A percentile compares a stretch with the other conserved stretches of the same genome.
Evolutionary conservation across 179 eudicot species (phyloP).

Genomic region (Camellia oleifera): DNA sequence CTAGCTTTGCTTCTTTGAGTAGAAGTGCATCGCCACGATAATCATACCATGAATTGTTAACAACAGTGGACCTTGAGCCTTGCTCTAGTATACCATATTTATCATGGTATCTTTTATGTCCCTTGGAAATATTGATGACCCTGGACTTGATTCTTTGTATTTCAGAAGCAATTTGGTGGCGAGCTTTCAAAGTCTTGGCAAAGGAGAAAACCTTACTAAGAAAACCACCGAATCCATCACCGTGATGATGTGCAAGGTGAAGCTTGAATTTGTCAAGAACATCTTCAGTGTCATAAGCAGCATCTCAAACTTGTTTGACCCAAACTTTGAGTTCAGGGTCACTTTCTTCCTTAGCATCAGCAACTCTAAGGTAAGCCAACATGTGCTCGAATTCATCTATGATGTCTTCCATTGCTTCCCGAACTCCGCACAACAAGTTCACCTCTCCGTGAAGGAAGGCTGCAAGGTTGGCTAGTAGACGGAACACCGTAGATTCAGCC

Average conservation of each 20-base stretch:
- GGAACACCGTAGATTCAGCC: no score
- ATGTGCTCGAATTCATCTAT: not conserved
- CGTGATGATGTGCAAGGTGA: not conserved
- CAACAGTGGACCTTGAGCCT: not conserved
- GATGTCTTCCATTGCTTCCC: not conserved
- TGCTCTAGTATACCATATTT: not conserved
- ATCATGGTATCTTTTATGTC: slow-evolving; percentile 4
- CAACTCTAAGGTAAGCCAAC: not conserved
- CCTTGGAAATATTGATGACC: slow-evolving; percentile 4
- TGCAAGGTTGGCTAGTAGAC: no score
- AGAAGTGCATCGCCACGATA: not conserved
- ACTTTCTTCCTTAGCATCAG: slow-evolving; percentile 7
- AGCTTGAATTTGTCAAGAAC: slow-evolving; percentile 18
- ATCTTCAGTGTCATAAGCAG: slow-evolving; percentile 22
- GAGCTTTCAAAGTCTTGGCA: slow-evolving; percentile 6
- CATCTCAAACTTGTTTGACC: slow-evolving; percentile 21
- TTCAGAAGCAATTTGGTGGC: slow-evolving; percentile 10
- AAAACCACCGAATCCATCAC: not conserved
- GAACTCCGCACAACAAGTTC: not conserved
- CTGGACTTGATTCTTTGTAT: slow-evolving; percentile 2
- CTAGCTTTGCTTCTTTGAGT: not conserved
- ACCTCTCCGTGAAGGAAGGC: not conserved
- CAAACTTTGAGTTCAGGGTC: slow-evolving; percentile 11
- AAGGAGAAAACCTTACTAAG: not conserved
- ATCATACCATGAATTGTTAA: not conserved